Evolutionary conservation across 2,329 filamentous ascomycete genomes (phyloP), one percentile per base, ranked within the genome.

Genomic region (Grosmannia clavigera): DNA sequence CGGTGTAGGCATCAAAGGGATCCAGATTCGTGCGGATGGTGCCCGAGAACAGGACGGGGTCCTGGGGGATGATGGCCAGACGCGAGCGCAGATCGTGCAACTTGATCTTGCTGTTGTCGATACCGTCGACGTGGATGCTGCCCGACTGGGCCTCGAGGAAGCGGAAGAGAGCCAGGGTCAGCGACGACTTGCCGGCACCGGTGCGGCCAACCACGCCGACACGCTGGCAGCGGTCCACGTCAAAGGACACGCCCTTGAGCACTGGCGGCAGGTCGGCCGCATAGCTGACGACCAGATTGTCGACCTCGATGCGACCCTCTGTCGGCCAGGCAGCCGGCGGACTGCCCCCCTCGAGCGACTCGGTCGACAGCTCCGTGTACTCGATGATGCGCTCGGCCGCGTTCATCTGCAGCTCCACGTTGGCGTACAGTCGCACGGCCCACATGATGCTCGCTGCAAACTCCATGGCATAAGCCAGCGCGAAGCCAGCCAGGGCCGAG

Each of bases 31-130:
- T 83, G 51, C 88, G 80, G 25, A 94, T 76, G 0, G 88, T 91
- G 27, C 90, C 89, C 0, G 85, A 88, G 73, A 94, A 92, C 7
- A 94, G 78, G 1, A 92, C 87, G 0, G 89, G 88, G 65, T 92
- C 88, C 72, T 91, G 58, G 12, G 89, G 88, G 59, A 94, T 92
- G 65, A 94, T 92, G 46, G 87, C 86, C 0, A 94, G 73, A 0
- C 87, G 79, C n/a, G 82, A 85, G 29, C 89, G 81, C 12, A 94
- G 75, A 60, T 87, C 83, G 60, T 86, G 79, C 0, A 92, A 77
- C 59, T 81, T 81, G 66, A 92, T 81, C 66, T 81, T 86, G 27
- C 86, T 85, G 58, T 91, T 88, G 67, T 92, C 87, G 14, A 90
- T 65, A 0, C 87, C 87, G 66, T 92, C 88, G 62, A 92, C 87